phyloP scores from a whole-genome alignment of 1,139 yeast species.

The Hansenula anomala region DNA sequence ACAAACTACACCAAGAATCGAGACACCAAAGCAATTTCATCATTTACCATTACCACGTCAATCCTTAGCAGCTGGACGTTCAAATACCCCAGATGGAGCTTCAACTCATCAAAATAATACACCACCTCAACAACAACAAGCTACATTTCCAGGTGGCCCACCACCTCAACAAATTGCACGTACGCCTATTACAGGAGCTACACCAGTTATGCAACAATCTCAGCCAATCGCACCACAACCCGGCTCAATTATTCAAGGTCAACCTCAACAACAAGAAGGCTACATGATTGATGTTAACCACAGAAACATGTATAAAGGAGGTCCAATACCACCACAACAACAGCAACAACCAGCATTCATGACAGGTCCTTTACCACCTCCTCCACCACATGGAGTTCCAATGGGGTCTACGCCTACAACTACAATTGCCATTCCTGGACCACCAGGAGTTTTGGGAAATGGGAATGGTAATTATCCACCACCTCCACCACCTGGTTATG shows the following conservation, averaged over 20 bases:
- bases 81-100: slow-evolving; percentile 9
- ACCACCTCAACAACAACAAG: not conserved
- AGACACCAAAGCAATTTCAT: slow-evolving; percentile 16
- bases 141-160: too few relatives aligned
- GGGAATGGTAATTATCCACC: slow-evolving; percentile 7
- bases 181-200: slow-evolving; percentile 1
- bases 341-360: slow-evolving; percentile 3
- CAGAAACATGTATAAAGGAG: not conserved
- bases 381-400: not conserved
- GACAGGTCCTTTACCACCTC: not conserved
- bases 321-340: slow-evolving; percentile 2
- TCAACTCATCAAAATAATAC: not conserved
- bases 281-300: slow-evolving; percentile 1
- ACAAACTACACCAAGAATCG: slow-evolving; percentile 4
- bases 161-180: not conserved
- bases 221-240: not conserved
- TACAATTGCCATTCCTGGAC: not conserved
- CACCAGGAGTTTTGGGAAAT: not conserved
- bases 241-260: not conserved
- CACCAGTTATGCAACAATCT: slow-evolving; percentile 1
- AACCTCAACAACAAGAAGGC: not conserved
- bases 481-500: slow-evolving; percentile 7
- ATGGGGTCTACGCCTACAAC: not conserved
- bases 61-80: slow-evolving; percentile 12
- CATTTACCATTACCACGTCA: slow-evolving; percentile 21